A percentile compares a stretch with the other conserved stretches of the same genome.
These are phyloP conservation scores for Exserohilum turcica DNA, from an alignment of 2,329 filamentous ascomycete species.

Conservation along the genomic window DNA sequence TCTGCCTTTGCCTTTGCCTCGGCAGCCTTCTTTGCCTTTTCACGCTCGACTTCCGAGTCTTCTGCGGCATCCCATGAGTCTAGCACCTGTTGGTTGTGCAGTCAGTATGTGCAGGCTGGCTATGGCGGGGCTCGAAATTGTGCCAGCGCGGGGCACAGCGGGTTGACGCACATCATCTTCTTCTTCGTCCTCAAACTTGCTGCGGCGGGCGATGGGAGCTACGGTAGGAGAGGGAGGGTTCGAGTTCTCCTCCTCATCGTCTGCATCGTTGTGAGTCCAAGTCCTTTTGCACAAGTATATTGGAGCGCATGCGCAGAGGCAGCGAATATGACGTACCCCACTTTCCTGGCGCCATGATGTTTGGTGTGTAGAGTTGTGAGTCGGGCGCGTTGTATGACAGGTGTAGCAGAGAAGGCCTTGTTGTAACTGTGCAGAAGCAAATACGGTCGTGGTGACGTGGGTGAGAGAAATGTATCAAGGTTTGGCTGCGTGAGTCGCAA, in stretches of 20 bases:
- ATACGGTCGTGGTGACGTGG: constrained; percentile 17
- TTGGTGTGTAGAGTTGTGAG: constrained; percentile 10
- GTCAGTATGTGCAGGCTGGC: constrained; percentile 25
- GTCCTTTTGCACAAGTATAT: not conserved
- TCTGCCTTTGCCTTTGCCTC: constrained; percentile 89
- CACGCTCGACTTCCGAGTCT: constrained; percentile 94
- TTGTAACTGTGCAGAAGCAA: constrained; percentile 7
- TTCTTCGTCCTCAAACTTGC: constrained; percentile 93
- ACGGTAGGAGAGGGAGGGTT: constrained; percentile 57
- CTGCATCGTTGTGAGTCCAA: constrained; percentile 36
- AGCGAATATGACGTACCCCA: constrained; percentile 50
- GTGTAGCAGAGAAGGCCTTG: not conserved
- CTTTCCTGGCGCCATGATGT: constrained; percentile 47
- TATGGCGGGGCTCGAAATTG: constrained; percentile 23
- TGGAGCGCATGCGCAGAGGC: constrained; percentile 25
- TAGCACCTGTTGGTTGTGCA: constrained; percentile 67
- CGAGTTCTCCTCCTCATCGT: constrained; percentile 63
- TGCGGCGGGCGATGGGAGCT: constrained; percentile 54
- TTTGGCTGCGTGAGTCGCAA: constrained; percentile 29
- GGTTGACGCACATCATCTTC: constrained; percentile 71
- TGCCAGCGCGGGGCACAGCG: constrained; percentile 21
- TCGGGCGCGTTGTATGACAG: not conserved
- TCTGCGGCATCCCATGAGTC: constrained; percentile 97
- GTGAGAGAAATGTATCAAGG: constrained; percentile 21
- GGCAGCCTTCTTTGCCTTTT: constrained; percentile 86